Percentiles rank a stretch among this genome's conserved stretches.
These are phyloP conservation scores for Pelargonium myrrhifolium DNA, from an alignment of 441 rosid species.

Conservation along the genomic window DNA sequence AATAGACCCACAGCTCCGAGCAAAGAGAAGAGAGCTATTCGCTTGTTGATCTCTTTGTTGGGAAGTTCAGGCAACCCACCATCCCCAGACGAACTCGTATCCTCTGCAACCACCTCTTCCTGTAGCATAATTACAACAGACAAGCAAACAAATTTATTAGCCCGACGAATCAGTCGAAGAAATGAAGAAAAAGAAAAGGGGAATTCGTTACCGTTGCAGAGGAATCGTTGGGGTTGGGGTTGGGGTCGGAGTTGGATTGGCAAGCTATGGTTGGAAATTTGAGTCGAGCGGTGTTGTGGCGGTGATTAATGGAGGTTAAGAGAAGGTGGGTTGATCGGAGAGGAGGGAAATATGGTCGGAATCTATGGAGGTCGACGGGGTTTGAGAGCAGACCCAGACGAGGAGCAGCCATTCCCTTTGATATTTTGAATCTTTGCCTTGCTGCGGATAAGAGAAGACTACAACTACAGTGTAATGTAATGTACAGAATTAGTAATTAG, in stretches of 20 bases:
- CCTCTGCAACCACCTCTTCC: slow-evolving; percentile 37
- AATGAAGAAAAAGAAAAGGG: neutral
- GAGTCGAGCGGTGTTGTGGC: slow-evolving; percentile 16
- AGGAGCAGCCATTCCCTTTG: too few species aligned
- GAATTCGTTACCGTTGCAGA: slow-evolving; percentile 12
- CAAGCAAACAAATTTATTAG: neutral
- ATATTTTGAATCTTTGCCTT: too few species aligned
- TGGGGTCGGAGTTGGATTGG: slow-evolving; percentile 23
- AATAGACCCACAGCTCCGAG: slow-evolving; percentile 54
- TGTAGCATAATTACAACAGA: slow-evolving; percentile 18
- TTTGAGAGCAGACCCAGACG: slow-evolving; percentile 16
- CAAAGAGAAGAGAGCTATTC: slow-evolving; percentile 46
- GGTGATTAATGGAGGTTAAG: slow-evolving; percentile 9
- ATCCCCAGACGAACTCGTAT: slow-evolving; percentile 25
- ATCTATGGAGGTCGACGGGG: slow-evolving; percentile 36
- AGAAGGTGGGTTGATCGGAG: slow-evolving; percentile 18
- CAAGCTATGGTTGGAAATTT: slow-evolving; percentile 34
- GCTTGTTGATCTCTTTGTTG: slow-evolving; percentile 45
- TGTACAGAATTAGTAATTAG: too few species aligned
- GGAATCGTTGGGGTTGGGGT: slow-evolving; percentile 32
- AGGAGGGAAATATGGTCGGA: slow-evolving; percentile 30
- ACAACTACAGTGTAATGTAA: too few species aligned
- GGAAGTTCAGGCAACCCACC: slow-evolving; percentile 51
- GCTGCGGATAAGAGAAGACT: too few species aligned
- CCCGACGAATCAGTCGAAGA: neutral